Evolutionary conservation across 2,329 filamentous ascomycete genomes (phyloP).

Genomic region (Exophiala aquamarina): DNA sequence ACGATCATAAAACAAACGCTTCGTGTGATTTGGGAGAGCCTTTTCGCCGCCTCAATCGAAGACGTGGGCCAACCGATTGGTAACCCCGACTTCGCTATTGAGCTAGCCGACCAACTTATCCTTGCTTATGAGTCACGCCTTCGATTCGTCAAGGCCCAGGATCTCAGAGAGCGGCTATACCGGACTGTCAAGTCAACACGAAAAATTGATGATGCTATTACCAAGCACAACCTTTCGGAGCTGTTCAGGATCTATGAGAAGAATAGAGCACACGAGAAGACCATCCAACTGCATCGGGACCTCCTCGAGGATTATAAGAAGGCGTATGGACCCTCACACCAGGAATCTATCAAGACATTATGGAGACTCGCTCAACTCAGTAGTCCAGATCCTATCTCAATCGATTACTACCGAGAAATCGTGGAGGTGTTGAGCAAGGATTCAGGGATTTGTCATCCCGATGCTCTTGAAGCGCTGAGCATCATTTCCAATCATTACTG

Average conservation of each 20-base stretch:
- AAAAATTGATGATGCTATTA: constrained; percentile 36
- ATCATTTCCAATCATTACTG: constrained; percentile 41
- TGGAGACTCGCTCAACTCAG: too few relatives aligned
- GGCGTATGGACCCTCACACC: too few relatives aligned
- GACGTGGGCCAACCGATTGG: constrained; percentile 45
- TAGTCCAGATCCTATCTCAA: too few relatives aligned
- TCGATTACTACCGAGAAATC: too few relatives aligned
- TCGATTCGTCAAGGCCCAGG: constrained; percentile 37
- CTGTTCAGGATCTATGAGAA: too few relatives aligned
- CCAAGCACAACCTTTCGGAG: constrained; percentile 31
- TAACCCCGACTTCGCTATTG: constrained; percentile 47
- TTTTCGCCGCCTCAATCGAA: constrained; percentile 46
- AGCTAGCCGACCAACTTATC: constrained; percentile 48
- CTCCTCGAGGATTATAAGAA: too few relatives aligned
- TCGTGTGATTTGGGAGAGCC: constrained; percentile 46
- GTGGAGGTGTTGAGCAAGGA: constrained; percentile 40
- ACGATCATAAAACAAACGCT: constrained; percentile 47
- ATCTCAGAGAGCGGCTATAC: constrained; percentile 38
- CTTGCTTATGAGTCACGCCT: constrained; percentile 45
- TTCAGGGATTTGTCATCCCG: constrained; percentile 33
- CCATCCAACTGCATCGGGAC: too few relatives aligned
- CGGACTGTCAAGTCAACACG: constrained; percentile 32
- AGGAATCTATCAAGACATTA: too few relatives aligned
- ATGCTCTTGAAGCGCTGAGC: constrained; percentile 39
- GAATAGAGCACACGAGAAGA: too few relatives aligned